These are phyloP conservation scores for Claviceps fusiformis DNA, from an alignment of 2,329 filamentous ascomycete species.

Conservation along the genomic window DNA sequence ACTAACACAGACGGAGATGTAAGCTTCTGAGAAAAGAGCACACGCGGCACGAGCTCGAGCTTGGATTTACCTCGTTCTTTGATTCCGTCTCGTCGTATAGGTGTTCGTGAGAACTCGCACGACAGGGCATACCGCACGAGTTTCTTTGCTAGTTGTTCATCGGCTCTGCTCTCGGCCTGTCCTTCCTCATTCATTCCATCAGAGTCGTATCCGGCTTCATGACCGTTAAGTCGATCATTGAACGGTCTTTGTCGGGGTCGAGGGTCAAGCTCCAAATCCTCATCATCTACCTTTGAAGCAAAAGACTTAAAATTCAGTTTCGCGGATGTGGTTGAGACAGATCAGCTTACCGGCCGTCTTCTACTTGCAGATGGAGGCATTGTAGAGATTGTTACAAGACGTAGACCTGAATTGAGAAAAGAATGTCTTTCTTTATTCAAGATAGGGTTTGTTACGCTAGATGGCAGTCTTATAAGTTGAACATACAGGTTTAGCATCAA, in stretches of 20 bases:
- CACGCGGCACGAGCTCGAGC: neutral
- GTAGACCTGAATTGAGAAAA: neutral
- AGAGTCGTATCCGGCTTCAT: slow-evolving; percentile 19
- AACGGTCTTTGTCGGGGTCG: slow-evolving; percentile 19
- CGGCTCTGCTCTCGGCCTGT: slow-evolving; percentile 23
- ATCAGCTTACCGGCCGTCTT: slow-evolving; percentile 18
- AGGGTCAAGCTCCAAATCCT: slow-evolving; percentile 20
- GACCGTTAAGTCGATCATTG: slow-evolving; percentile 15
- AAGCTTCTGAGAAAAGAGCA: neutral
- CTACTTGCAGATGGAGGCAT: slow-evolving; percentile 22
- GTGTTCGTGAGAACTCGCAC: slow-evolving; percentile 48
- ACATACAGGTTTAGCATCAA: too few relatives aligned
- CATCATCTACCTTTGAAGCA: slow-evolving; percentile 14
- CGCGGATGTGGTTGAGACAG: neutral
- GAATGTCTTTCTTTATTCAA: neutral
- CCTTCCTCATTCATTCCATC: slow-evolving; percentile 22
- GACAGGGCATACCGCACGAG: slow-evolving; percentile 55
- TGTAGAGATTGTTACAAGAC: neutral
- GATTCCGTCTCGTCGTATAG: slow-evolving; percentile 48
- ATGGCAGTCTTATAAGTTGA: too few relatives aligned
- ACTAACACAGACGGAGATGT: slow-evolving; percentile 30
- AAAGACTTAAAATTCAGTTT: neutral
- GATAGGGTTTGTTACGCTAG: too few relatives aligned
- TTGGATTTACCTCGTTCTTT: slow-evolving; percentile 41
- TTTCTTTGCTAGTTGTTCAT: slow-evolving; percentile 46